Percentiles rank a stretch among this genome's conserved stretches.
phyloP scores from a whole-genome alignment of 441 rosid species.

The Raphanus hybrid region DNA sequence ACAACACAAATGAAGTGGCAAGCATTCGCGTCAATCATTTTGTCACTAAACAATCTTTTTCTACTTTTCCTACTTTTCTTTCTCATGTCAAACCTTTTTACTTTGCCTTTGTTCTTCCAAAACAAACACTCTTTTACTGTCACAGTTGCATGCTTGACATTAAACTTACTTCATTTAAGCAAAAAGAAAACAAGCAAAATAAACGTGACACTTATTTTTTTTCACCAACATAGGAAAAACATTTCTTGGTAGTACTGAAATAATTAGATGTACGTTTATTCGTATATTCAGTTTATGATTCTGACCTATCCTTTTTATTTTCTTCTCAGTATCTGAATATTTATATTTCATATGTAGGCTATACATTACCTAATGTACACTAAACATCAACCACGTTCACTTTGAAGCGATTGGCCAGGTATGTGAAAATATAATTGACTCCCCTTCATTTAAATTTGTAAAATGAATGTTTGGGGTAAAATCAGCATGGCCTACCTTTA shows the following conservation, averaged over 20 bases:
- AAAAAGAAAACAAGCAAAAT: neutral
- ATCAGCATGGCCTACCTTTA: neutral
- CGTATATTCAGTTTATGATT: neutral
- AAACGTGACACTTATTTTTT: neutral
- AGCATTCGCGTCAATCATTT: constrained; percentile 31
- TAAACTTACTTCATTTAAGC: neutral
- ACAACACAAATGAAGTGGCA: constrained; percentile 39
- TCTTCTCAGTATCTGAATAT: neutral
- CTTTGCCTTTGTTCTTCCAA: constrained; percentile 22
- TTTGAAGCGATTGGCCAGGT: neutral
- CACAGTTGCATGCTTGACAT: constrained; percentile 9
- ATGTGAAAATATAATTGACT: neutral
- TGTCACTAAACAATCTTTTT: constrained; percentile 7
- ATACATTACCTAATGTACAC: neutral
- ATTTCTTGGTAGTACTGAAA: neutral
- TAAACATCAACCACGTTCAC: neutral
- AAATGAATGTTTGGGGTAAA: neutral
- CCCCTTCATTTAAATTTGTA: neutral
- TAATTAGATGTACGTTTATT: neutral
- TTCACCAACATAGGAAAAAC: neutral
- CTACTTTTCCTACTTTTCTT: neutral
- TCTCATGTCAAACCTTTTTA: constrained; percentile 28
- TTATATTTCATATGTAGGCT: neutral
- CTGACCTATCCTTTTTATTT: neutral
- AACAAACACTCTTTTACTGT: neutral